Percentiles rank a stretch among this genome's conserved stretches.
These are phyloP conservation scores for Candida coquimbonensis DNA, from an alignment of 805 yeast species.

Conservation along the genomic window DNA sequence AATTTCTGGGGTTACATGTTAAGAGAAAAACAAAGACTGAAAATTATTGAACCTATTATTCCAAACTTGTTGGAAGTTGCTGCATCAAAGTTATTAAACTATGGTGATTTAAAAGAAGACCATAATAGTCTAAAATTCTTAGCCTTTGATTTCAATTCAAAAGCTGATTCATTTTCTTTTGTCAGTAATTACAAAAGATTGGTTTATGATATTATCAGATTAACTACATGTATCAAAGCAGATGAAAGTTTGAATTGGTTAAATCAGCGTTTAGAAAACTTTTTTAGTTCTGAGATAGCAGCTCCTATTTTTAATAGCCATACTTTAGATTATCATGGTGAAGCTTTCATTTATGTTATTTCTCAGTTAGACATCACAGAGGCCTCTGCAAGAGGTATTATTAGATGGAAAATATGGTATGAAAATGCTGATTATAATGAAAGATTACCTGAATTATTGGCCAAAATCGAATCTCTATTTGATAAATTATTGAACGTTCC, in stretches of 20 bases:
- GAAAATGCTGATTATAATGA: constrained; percentile 45
- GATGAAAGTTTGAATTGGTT: constrained; percentile 79
- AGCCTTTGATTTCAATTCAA: constrained; percentile 83
- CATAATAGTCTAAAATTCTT: constrained; percentile 58
- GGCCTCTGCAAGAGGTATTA: constrained; percentile 83
- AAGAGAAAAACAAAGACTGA: constrained; percentile 62
- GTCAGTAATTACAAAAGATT: constrained; percentile 73
- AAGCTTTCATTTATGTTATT: constrained; percentile 68
- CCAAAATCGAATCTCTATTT: constrained; percentile 61
- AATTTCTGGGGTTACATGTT: constrained; percentile 93
- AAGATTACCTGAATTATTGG: constrained; percentile 42
- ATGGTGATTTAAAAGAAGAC: constrained; percentile 59
- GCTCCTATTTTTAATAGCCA: constrained; percentile 49
- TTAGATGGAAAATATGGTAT: constrained; percentile 95
- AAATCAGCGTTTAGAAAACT: constrained; percentile 60
- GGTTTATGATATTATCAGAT: constrained; percentile 85
- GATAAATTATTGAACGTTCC: constrained; percentile 69
- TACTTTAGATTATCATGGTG: constrained; percentile 48
- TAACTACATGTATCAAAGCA: constrained; percentile 80
- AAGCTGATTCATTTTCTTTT: constrained; percentile 71
- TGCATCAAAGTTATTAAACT: constrained; percentile 72
- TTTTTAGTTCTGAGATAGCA: constrained; percentile 69
- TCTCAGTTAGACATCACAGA: constrained; percentile 84
- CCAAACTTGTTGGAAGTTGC: constrained; percentile 69
- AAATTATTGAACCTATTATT: constrained; percentile 45